Evolutionary conservation across 164 flowering plant genomes (phyloP).

Genomic region (Magnolia changhungtana): DNA sequence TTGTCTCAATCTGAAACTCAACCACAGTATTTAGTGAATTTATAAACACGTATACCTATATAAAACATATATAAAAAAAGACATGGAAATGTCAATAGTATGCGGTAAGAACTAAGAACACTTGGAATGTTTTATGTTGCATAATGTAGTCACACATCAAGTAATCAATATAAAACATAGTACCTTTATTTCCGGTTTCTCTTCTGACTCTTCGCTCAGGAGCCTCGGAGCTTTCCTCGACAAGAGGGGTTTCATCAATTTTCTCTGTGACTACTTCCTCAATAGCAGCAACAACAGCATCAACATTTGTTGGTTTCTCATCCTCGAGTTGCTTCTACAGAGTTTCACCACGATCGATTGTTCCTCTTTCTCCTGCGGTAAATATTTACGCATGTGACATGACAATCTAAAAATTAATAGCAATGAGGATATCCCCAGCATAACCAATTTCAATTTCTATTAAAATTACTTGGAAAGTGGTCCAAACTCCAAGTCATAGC

Average conservation of each 20-base stretch:
- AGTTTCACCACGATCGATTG: slow-evolving; percentile 9
- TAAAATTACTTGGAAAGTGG: neutral
- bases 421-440: neutral
- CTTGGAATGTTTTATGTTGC: too few relatives aligned
- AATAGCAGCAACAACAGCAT: slow-evolving; percentile 1
- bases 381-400: slow-evolving; percentile 16
- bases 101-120: too few relatives aligned
- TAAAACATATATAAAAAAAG: neutral
- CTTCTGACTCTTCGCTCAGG: slow-evolving; percentile 21
- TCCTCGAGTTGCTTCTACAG: slow-evolving; percentile 4
- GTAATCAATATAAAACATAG: too few relatives aligned
- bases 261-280: slow-evolving; percentile 16
- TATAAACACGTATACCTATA: neutral
- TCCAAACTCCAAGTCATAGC: neutral
- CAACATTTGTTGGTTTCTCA: slow-evolving; percentile 7
- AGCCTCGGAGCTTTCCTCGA: slow-evolving; percentile 23
- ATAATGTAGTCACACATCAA: too few relatives aligned
- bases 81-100: neutral
- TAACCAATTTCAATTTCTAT: neutral
- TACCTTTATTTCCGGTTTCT: slow-evolving; percentile 32
- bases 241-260: slow-evolving; percentile 15
- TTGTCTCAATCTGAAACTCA: too few relatives aligned
- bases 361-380: slow-evolving; percentile 22
- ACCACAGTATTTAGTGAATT: neutral
- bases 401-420: neutral